Base-by-base conservation (phyloP, 129 eudicot species). In the Dittrichia graveolens region DNA sequence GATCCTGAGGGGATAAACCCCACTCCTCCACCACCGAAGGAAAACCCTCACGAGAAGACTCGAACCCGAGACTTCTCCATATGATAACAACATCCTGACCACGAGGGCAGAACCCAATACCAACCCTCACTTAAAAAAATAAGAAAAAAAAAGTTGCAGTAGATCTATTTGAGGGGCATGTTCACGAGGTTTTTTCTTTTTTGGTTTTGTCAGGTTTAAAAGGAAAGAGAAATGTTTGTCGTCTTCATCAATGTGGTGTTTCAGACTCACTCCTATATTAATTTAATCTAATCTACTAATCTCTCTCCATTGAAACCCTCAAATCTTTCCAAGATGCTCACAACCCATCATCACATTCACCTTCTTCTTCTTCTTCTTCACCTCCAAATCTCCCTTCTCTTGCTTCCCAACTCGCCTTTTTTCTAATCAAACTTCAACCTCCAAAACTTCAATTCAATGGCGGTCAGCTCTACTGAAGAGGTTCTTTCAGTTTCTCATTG, bases 381-480 rank as follows among this genome's bases (percentile, higher is more conserved):
- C 71, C 44, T 65, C 71, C 57, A 58, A 71, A 67, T 67, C 72
- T 67, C 44, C 44, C 48, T 24, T 31, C 37, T 43, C 7, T 10
- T 56, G 6, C 13, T 55, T 18, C 69, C 39, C 34, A 18, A 9
- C 15, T 19, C 15, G 70, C 55, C 55, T 8, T 65, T 40, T 50
- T 43, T 63, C 24, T 63, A 74, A 40, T 3, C 47, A 11, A 48
- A 24, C 31, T 59, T 43, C 43, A 42, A 24, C 11, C 58, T 75
- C 49, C 74, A 34, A 65, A 24, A 56, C 65, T 49, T 4, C 69
- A 65, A 48, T 62, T 61, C 83, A 75, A 88, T 85, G 90, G 83
- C 90, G 41, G 79, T 83, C 48, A 62, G 65, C 57, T 55, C 84
- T 57, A 61, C 83, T 58, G 75, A 80, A 37, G 72, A 85, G 88